Conservation (phyloP, 495 filamentous ascomycete species). For the Talaromyces borbonicus region DNA sequence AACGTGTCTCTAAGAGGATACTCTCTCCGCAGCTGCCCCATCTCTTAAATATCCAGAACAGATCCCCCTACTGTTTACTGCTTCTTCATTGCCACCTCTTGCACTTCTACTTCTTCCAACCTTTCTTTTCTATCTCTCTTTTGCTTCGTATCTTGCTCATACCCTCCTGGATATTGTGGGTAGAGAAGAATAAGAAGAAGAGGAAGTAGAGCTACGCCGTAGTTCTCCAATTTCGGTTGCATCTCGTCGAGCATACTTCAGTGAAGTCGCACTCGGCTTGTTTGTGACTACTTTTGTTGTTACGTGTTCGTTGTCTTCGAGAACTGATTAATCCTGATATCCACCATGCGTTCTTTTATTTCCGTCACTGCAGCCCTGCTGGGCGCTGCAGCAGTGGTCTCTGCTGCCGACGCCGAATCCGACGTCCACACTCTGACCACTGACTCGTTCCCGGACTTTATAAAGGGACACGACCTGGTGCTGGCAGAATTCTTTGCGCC, state of each 20-base stretch:
- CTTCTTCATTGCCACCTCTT: neutral
- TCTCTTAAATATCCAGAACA: constrained; percentile 15
- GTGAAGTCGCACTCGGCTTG: neutral
- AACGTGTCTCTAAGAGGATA: too few relatives aligned
- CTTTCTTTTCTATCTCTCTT: neutral
- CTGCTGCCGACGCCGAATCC: constrained; percentile 52
- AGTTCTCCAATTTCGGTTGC: constrained; percentile 5
- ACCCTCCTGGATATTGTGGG: too few relatives aligned
- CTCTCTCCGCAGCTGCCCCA: constrained; percentile 1
- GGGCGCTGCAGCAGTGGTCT: constrained; percentile 48
- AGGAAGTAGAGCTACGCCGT: constrained; percentile 4
- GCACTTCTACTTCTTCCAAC: neutral
- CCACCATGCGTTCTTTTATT: constrained; percentile 48
- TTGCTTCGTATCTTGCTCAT: neutral
- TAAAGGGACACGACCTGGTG: constrained; percentile 79
- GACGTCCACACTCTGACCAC: constrained; percentile 78
- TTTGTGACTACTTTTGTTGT: too few relatives aligned
- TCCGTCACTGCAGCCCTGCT: constrained; percentile 49
- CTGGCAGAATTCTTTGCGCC: constrained; percentile 97
- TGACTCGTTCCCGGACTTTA: constrained; percentile 77
- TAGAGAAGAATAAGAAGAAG: neutral
- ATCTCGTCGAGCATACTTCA: neutral
- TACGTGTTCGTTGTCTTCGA: constrained; percentile 2
- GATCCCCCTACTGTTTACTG: neutral
- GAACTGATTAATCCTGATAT: constrained; percentile 2